Conservation (phyloP, 441 rosid species). For the Lepidium campestre region DNA sequence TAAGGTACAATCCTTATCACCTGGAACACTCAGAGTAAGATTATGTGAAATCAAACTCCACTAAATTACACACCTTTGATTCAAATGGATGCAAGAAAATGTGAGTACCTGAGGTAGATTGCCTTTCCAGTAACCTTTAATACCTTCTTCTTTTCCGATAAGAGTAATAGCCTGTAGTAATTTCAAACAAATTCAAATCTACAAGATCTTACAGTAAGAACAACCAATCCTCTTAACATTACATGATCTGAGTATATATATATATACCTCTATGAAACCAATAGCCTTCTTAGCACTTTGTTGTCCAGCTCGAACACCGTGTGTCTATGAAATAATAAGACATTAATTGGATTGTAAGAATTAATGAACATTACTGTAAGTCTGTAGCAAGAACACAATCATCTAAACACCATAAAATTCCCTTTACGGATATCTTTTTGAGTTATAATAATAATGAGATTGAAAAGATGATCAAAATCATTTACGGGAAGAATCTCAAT, state of each 20-base stretch:
- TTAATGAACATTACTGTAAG: not conserved
- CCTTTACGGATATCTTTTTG: not conserved
- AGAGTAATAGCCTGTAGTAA: conserved; percentile 58
- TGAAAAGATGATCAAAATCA: not conserved
- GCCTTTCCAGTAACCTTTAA: conserved; percentile 98
- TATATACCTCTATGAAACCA: conserved; percentile 68
- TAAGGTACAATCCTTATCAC: conserved; percentile 89
- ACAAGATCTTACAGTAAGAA: not conserved
- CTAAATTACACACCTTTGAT: not conserved
- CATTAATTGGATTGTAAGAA: not conserved
- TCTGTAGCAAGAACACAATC: conserved; percentile 7
- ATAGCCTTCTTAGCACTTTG: conserved; percentile 79
- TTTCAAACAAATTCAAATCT: conserved; percentile 1
- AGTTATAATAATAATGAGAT: not conserved
- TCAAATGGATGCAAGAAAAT: not conserved
- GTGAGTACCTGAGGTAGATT: conserved; percentile 82
- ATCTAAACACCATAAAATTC: not conserved
- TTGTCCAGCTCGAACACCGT: conserved; percentile 80
- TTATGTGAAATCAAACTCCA: conserved; percentile 5
- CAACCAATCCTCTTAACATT: not conserved
- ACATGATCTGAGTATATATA: conserved; percentile 27
- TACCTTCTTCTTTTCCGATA: conserved; percentile 84
- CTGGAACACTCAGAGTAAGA: conserved; percentile 39
- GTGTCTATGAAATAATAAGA: conserved; percentile 45
- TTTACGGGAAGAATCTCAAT: not conserved